Evolutionary conservation across 331 rosid species (phyloP).

Genomic region (Dryas integrifolia): DNA sequence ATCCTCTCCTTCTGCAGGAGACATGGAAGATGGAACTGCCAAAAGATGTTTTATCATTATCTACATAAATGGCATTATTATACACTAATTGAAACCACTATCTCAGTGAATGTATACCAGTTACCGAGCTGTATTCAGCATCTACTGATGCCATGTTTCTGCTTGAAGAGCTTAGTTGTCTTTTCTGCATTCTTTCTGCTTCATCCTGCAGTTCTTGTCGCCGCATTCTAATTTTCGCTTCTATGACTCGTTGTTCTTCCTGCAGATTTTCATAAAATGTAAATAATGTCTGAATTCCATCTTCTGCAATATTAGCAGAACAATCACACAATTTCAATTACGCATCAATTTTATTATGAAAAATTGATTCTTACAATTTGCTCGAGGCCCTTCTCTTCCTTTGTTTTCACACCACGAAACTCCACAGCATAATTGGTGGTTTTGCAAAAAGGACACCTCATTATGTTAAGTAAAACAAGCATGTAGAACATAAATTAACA

Average conservation of each 20-base stretch:
- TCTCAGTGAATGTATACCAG: slow-evolving; percentile 47
- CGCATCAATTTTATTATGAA: slow-evolving; percentile 8
- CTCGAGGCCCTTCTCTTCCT: slow-evolving; percentile 92
- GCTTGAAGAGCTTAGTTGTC: slow-evolving; percentile 50
- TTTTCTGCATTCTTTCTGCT: slow-evolving; percentile 80
- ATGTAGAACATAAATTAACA: slow-evolving; percentile 12
- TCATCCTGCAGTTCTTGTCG: slow-evolving; percentile 88
- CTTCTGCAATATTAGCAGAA: slow-evolving; percentile 6
- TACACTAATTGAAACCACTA: slow-evolving; percentile 15
- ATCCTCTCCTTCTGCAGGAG: slow-evolving; percentile 68
- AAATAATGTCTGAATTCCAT: slow-evolving; percentile 9
- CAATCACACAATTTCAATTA: neutral
- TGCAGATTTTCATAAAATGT: slow-evolving; percentile 31
- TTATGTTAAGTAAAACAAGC: slow-evolving; percentile 53
- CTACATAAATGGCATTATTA: slow-evolving; percentile 1
- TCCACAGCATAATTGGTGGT: slow-evolving; percentile 90
- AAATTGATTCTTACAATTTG: slow-evolving; percentile 66
- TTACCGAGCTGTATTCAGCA: slow-evolving; percentile 54
- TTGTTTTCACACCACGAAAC: slow-evolving; percentile 89
- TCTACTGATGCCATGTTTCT: slow-evolving; percentile 44
- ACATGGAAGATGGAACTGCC: slow-evolving; percentile 51
- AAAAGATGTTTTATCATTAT: slow-evolving; percentile 9
- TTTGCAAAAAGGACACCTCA: slow-evolving; percentile 93
- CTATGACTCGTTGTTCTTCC: slow-evolving; percentile 99
- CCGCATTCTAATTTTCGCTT: slow-evolving; percentile 95